These are phyloP conservation scores for Cladophialophora psammophila DNA, from an alignment of 2,329 filamentous ascomycete species.

Conservation along the genomic window DNA sequence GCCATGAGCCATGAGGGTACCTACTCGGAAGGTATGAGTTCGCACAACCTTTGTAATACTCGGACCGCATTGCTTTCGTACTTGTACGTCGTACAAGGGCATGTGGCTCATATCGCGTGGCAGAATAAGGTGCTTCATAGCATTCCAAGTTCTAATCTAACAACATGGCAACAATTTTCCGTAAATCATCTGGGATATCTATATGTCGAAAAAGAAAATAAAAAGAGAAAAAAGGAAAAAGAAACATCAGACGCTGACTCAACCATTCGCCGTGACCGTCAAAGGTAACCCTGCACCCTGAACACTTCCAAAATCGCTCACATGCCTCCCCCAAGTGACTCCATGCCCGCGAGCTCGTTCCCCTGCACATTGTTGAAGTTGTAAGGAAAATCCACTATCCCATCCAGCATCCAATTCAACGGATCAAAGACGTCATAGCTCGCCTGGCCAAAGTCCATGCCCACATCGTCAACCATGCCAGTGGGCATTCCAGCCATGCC, in stretches of 20 bases:
- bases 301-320: slow-evolving; percentile 1
- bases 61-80: background rate
- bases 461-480: slow-evolving; percentile 36
- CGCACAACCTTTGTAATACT: background rate
- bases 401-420: slow-evolving; percentile 91
- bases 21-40: background rate
- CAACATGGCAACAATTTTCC: background rate
- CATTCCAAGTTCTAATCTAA: background rate
- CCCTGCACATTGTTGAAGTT: slow-evolving; percentile 34
- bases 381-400: slow-evolving; percentile 80
- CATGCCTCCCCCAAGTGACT: slow-evolving; percentile 27
- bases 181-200: slow-evolving; percentile 11
- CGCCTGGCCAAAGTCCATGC: slow-evolving; percentile 47
- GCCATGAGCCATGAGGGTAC: background rate
- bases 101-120: background rate
- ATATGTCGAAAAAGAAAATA: background rate
- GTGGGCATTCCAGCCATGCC: slow-evolving; percentile 42
- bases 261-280: background rate
- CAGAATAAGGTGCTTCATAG: background rate
- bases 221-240: background rate
- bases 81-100: background rate
- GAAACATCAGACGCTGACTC: background rate
- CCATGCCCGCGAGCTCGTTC: slow-evolving; percentile 24
- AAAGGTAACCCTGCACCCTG: background rate
- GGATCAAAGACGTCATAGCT: slow-evolving; percentile 91